A percentile compares a stretch with the other conserved stretches of the same genome.
These are phyloP conservation scores for Plectosphaerella plurivora DNA, from an alignment of 2,329 filamentous ascomycete species.

Conservation along the genomic window DNA sequence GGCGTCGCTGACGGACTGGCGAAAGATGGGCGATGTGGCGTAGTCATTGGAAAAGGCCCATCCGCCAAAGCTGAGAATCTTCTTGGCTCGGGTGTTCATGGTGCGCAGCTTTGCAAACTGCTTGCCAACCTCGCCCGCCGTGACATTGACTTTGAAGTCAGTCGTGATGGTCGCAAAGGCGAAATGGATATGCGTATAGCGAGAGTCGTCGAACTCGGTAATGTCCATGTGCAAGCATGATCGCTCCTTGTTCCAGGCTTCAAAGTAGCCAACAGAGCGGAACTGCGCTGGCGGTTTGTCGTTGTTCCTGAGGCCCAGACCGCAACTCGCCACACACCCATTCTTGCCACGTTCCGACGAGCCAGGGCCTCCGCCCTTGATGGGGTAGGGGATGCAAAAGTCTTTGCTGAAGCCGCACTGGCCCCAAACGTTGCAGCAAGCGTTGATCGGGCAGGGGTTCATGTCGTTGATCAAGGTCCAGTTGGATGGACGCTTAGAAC, in stretches of 20 bases:
- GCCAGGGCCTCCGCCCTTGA: slow-evolving; percentile 19
- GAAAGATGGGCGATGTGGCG: slow-evolving; percentile 30
- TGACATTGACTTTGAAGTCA: slow-evolving; percentile 5
- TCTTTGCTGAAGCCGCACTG: slow-evolving; percentile 38
- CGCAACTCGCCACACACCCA: slow-evolving; percentile 36
- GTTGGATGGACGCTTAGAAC: not conserved
- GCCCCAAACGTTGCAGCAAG: slow-evolving; percentile 32
- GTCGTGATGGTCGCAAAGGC: slow-evolving; percentile 22
- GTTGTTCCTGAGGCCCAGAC: slow-evolving; percentile 23
- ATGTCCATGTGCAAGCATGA: slow-evolving; percentile 25
- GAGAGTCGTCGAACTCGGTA: not conserved
- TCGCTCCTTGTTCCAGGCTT: slow-evolving; percentile 24
- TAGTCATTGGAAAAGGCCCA: slow-evolving; percentile 35
- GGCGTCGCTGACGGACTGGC: slow-evolving; percentile 21
- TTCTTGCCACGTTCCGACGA: slow-evolving; percentile 24
- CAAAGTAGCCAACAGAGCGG: slow-evolving; percentile 28
- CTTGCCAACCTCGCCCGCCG: slow-evolving; percentile 9
- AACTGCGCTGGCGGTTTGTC: slow-evolving; percentile 11
- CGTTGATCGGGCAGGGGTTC: slow-evolving; percentile 23
- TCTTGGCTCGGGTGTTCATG: slow-evolving; percentile 17
- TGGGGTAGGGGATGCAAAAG: slow-evolving; percentile 28
- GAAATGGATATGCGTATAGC: slow-evolving; percentile 25
- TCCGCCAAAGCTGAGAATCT: slow-evolving; percentile 38
- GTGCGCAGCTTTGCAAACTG: slow-evolving; percentile 24
- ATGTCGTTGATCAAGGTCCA: slow-evolving; percentile 10